Evolutionary conservation across 805 yeast genomes (phyloP).

Genomic region (Teunomyces pallodes): DNA sequence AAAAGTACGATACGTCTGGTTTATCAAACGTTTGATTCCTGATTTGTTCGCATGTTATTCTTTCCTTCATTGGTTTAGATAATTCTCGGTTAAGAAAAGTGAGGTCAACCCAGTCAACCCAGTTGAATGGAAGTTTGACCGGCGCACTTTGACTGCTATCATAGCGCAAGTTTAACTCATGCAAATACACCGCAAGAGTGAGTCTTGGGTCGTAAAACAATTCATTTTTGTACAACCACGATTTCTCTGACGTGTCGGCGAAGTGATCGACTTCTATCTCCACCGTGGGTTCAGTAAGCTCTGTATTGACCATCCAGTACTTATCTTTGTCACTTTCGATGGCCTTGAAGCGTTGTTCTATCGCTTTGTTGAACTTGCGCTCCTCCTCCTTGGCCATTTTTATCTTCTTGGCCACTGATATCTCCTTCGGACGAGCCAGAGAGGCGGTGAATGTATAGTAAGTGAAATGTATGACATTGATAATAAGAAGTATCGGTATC

Average conservation of each 20-base stretch:
- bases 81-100: conserved; percentile 30
- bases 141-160: conserved; percentile 9
- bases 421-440: neutral
- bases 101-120: conserved; percentile 57
- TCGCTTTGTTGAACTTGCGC: conserved; percentile 5
- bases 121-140: conserved; percentile 41
- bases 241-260: conserved; percentile 9
- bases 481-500: conserved; percentile 1
- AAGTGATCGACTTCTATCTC: conserved; percentile 14
- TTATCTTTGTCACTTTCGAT: conserved; percentile 16
- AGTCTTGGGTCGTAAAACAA: conserved; percentile 24
- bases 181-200: conserved; percentile 23
- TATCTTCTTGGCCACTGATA: neutral
- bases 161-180: conserved; percentile 8
- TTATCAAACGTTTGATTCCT: conserved; percentile 14
- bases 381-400: neutral
- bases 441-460: neutral
- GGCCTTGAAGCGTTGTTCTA: conserved; percentile 11
- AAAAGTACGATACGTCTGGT: conserved; percentile 13
- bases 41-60: conserved; percentile 14
- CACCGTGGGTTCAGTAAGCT: conserved; percentile 14
- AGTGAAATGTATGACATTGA: conserved; percentile 2
- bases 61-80: conserved; percentile 8
- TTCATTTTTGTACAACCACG: conserved; percentile 19
- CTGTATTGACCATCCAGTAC: conserved; percentile 27